Percentiles rank a stretch among this genome's conserved stretches.
Conservation (phyloP, 208 protist species). For the Trypanosoma mega region DNA sequence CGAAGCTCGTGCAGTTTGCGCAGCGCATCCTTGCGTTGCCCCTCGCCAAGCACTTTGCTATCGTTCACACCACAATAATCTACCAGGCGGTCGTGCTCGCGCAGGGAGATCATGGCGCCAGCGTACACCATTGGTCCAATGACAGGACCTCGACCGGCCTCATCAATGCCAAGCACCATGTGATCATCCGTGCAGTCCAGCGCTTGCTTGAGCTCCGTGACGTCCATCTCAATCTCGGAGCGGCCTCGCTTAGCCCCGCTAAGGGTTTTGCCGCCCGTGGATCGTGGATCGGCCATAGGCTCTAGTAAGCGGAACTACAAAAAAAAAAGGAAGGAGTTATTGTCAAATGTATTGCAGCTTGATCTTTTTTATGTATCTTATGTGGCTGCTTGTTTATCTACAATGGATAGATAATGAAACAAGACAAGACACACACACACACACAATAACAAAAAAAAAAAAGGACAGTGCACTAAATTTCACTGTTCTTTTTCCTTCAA, state of each 20-base stretch:
- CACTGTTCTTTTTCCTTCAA: no score
- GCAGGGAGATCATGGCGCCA: constrained; percentile 68
- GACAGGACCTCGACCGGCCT: constrained; percentile 94
- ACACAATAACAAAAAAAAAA: no score
- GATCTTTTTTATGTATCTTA: no score
- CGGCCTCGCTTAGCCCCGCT: constrained; percentile 57
- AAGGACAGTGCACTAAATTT: no score
- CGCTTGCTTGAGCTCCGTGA: constrained; percentile 52
- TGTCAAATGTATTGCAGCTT: no score
- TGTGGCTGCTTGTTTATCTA: no score
- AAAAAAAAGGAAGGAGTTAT: no score
- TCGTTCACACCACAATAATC: constrained; percentile 83
- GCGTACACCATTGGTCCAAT: constrained; percentile 95
- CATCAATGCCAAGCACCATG: constrained; percentile 93
- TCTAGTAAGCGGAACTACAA: neutral
- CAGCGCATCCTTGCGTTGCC: constrained; percentile 51
- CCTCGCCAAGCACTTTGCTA: constrained; percentile 77
- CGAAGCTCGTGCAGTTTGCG: constrained; percentile 52
- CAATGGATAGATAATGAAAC: no score
- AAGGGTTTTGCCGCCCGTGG: constrained; percentile 24
- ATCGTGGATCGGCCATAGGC: constrained; percentile 20
- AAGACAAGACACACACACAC: no score
- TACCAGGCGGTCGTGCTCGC: constrained; percentile 72
- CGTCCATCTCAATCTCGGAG: constrained; percentile 56
- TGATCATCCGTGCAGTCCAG: constrained; percentile 53